Base-by-base conservation (phyloP, 179 eudicot genomes). In the Camellia oleifera region DNA sequence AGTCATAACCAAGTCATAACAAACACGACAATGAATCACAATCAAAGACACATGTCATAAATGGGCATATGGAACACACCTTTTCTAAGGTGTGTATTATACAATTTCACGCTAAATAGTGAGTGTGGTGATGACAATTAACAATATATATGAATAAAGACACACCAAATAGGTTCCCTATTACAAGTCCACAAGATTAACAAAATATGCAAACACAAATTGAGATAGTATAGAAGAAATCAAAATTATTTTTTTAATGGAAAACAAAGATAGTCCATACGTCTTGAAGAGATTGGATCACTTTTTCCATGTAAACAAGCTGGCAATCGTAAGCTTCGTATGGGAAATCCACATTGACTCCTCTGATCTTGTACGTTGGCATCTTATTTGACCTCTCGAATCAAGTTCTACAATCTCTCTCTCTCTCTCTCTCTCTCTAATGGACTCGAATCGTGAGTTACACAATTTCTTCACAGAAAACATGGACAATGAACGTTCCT, bases 281-380 rank as follows among this genome's bases (percentile, higher is more conserved):
- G 67, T 88, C 83, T 88, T 94, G 99, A 13, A 95, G 97, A 64
- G 98, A 88, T 85, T 95, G 92, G 56, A 95, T 95, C 57, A 95
- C 99, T 92, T 94, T 95, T 70, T 91, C 91, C 99, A 95, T 95
- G 88, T 94, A 95, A 42, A 78, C 88, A 58, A 95, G 88, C 93
- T 95, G 99, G 83, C 93, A 92, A 82, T 94, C 97, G 84, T 95
- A 95, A 0, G 99, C 99, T 75, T 92, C 90, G 83, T 75, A 95
- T 0, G 99, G 99, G 72, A 95, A 95, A 84, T 95, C 99, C 3
- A 95, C 95, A 60, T 86, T 77, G 76, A 95, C 85, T 72, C 99
- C 99, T 79, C 95, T 91, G 56, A 95, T 86, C 46, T 64, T 92
- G 94, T 95, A 95, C 4, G 79, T 86, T 77, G 98, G 98, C 99